Evolutionary conservation across 345 rosid genomes (phyloP).

Genomic region (Erodium maritimum): DNA sequence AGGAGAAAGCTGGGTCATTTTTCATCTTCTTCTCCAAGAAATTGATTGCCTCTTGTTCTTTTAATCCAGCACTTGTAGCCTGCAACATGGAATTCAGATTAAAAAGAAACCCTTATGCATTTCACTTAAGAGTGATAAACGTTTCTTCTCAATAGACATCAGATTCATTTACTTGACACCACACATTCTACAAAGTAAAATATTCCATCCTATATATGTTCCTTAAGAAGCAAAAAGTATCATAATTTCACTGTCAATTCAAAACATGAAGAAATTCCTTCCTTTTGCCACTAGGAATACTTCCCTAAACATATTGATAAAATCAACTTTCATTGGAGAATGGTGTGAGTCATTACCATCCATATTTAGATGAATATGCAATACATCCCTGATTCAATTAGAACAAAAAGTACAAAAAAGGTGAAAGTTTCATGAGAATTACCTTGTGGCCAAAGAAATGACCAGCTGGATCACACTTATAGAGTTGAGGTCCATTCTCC

Average conservation of each 20-base stretch:
- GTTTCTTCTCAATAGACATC: too few species aligned
- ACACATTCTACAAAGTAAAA: too few species aligned
- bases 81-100: slow-evolving; percentile 17
- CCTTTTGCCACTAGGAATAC: too few species aligned
- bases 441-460: slow-evolving; percentile 98
- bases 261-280: too few species aligned
- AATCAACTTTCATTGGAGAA: too few species aligned
- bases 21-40: slow-evolving; percentile 99
- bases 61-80: slow-evolving; percentile 98
- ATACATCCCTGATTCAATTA: too few species aligned
- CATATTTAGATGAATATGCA: neutral
- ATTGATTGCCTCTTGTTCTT: slow-evolving; percentile 96
- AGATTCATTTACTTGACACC: too few species aligned
- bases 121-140: neutral
- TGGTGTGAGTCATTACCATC: too few species aligned
- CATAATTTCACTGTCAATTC: too few species aligned
- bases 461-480: slow-evolving; percentile 98
- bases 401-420: neutral
- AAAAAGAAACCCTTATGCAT: neutral
- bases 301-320: too few species aligned
- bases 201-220: too few species aligned
- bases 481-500: slow-evolving; percentile 81
- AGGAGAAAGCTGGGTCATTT: slow-evolving; percentile 74
- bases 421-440: neutral
- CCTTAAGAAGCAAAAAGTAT: too few species aligned